Conservation (phyloP, 352 stramenopile species). For the Globisporangium abappressorium region DNA sequence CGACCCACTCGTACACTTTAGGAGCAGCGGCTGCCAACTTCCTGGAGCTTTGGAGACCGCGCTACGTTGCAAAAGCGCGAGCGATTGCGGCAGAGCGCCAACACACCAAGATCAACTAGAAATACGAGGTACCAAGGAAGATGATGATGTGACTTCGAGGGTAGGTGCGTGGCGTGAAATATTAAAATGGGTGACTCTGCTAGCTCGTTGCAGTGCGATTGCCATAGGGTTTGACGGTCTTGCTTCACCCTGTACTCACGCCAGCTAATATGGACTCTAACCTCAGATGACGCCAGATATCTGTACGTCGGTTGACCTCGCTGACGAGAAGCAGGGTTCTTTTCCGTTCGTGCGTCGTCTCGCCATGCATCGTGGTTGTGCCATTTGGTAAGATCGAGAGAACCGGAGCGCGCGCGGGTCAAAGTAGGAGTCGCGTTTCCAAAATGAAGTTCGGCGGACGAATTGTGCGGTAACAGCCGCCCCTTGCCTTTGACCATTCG, state of each 20-base stretch:
- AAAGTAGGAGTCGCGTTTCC: not conserved
- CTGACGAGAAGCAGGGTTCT: not conserved
- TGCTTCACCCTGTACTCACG: not conserved
- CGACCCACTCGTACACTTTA: slow-evolving; percentile 16
- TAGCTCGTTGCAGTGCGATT: not conserved
- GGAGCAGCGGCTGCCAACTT: slow-evolving; percentile 22
- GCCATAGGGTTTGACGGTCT: not conserved
- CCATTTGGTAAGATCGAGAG: slow-evolving; percentile 47
- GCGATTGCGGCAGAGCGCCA: not conserved
- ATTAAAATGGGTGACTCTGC: not conserved
- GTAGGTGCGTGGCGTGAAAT: not conserved
- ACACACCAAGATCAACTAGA: not conserved
- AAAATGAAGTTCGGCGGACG: not conserved
- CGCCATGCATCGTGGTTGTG: slow-evolving; percentile 26
- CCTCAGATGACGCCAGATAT: not conserved
- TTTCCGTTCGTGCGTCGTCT: not conserved
- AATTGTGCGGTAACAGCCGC: not conserved
- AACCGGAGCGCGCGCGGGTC: slow-evolving; percentile 32
- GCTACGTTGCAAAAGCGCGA: slow-evolving; percentile 22
- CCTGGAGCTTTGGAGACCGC: slow-evolving; percentile 30
- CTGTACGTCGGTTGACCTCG: not conserved
- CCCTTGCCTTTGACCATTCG: not conserved
- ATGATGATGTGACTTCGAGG: not conserved
- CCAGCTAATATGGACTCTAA: not conserved
- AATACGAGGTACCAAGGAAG: not conserved